These are phyloP conservation scores for Amanita brunnescens DNA, from an alignment of 768 basidiomycete genomes.

Conservation along the genomic window DNA sequence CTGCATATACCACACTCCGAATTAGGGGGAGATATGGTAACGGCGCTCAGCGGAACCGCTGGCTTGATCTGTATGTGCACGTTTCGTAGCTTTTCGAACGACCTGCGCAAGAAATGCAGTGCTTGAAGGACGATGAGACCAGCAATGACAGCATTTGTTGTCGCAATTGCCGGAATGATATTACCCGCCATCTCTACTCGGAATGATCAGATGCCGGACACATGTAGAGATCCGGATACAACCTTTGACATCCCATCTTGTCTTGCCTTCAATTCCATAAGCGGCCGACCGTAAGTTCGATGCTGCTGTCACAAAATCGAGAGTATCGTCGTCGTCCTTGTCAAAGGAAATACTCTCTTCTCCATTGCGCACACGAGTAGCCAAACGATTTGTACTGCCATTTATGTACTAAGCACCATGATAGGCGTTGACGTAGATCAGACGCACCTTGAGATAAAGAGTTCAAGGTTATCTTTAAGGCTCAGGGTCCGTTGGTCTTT, in stretches of 20 bases:
- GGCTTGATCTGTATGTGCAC: conserved; percentile 78
- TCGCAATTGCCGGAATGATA: conserved; percentile 98
- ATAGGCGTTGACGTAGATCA: neutral
- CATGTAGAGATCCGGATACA: conserved; percentile 5
- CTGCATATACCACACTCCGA: conserved; percentile 77
- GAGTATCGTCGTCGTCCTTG: conserved; percentile 95
- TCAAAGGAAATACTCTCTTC: conserved; percentile 82
- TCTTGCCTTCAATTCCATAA: conserved; percentile 84
- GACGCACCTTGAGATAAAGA: conserved; percentile 78
- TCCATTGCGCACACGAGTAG: conserved; percentile 53
- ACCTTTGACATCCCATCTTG: conserved; percentile 98
- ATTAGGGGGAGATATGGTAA: conserved; percentile 62
- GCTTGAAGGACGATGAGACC: conserved; percentile 93
- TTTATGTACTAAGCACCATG: neutral
- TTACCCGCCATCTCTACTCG: conserved; percentile 93
- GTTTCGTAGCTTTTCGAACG: conserved; percentile 53
- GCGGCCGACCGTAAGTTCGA: conserved; percentile 88
- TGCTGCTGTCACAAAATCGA: conserved; percentile 94
- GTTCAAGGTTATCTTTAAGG: conserved; percentile 68
- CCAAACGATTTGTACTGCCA: conserved; percentile 70
- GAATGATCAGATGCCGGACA: neutral
- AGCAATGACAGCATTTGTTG: conserved; percentile 95
- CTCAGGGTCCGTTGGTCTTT: conserved; percentile 79
- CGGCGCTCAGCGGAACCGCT: conserved; percentile 65
- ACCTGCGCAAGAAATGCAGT: conserved; percentile 68